Evolutionary conservation across 225 moss, liverwort and hornwort species (phyloP), one percentile per base, ranked within the genome.

Genomic region (Pseudisothecium myosuroides): DNA sequence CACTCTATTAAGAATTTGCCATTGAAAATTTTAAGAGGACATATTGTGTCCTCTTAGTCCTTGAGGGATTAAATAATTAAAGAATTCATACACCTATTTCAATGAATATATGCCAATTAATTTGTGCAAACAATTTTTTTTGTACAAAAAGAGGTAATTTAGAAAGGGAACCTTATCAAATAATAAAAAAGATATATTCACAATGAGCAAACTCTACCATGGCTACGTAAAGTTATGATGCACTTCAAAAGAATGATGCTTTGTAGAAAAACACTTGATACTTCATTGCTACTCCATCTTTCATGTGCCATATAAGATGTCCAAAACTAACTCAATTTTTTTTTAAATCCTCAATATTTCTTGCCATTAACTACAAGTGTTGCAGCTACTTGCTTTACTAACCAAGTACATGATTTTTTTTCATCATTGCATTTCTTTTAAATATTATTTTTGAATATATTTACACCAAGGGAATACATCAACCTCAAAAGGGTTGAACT

Each of bases 31-130:
- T n/a, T n/a, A n/a, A n/a, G n/a, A n/a, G n/a, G n/a, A n/a, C n/a
- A n/a, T n/a, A n/a, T n/a, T n/a, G n/a, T n/a, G n/a, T n/a, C n/a
- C n/a, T n/a, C n/a, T n/a, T n/a, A n/a, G 15, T 52, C 14, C 52
- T 52, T 52, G 15, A 47, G 15, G 54, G 54, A 4, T 7, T 55
- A 55, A 17, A 18, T 17, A 55, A 11, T 77, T 77, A 3, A 52
- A 14, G 14, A 10, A 77, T 36, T 54, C 0, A 54, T 36, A 10
- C 2, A 0, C 0, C 6, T 1, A 5, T 4, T 14, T 22, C 15
- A 36, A 34, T 21, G 10, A 52, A 36, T 22, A 36, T 14, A 49
- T 31, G 4, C 3, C n/a, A 12, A 15, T 19, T 3, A 22, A 32
- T 49, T 34, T 34, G 32, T 34, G 4, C 22, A 13, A 78, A 26